Conservation (phyloP, 2,329 filamentous ascomycete genomes). For the Lachnellula subtilissima region DNA sequence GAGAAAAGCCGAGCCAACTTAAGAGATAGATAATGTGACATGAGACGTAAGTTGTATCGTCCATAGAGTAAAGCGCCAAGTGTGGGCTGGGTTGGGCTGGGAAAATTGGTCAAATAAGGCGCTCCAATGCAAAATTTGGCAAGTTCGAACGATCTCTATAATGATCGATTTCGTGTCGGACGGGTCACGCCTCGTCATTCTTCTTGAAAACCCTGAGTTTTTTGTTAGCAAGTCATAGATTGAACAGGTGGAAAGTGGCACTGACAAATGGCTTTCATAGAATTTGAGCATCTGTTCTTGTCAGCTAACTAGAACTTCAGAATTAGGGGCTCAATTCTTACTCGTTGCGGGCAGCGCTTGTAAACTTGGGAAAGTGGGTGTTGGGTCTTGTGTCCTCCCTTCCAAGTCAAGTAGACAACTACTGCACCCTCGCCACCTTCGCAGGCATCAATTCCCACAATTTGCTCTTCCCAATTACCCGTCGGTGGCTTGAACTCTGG, state of each 20-base stretch:
- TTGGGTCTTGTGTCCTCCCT: conserved; percentile 67
- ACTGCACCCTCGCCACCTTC: conserved; percentile 60
- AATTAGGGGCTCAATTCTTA: conserved; percentile 31
- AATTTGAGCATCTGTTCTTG: conserved; percentile 41
- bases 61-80: background rate
- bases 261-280: conserved; percentile 45
- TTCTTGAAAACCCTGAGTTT: conserved; percentile 23
- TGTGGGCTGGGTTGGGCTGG: background rate
- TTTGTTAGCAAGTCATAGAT: conserved; percentile 9
- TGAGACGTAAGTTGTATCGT: background rate
- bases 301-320: conserved; percentile 6
- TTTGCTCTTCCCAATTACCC: conserved; percentile 73
- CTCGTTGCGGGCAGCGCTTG: conserved; percentile 73
- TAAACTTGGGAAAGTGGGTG: conserved; percentile 66
- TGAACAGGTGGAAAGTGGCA: conserved; percentile 4
- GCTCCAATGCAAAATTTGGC: background rate
- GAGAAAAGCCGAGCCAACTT: background rate
- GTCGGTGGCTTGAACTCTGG: conserved; percentile 60
- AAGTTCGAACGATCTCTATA: background rate
- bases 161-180: background rate
- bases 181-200: background rate
- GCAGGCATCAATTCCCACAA: conserved; percentile 66
- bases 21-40: background rate
- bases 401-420: conserved; percentile 69
- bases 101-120: background rate